Evolutionary conservation across 176 grass and related monocot species (phyloP), one percentile per base, ranked within the genome.

Genomic region (Carex myosuroides): DNA sequence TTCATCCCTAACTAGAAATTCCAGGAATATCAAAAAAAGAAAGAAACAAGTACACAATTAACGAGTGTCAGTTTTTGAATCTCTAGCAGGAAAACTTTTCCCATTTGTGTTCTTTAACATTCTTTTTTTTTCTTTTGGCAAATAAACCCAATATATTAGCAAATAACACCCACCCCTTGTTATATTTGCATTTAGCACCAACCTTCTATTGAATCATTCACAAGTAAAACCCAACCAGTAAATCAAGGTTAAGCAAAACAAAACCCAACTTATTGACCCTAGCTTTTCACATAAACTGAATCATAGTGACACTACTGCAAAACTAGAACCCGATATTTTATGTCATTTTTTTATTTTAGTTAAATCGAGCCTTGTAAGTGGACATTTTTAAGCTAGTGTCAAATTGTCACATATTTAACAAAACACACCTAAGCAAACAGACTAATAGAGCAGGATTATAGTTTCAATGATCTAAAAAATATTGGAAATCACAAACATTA

Each of bases 1-100:
- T 73, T 73, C n/a, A 50, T 6, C n/a, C 1, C 70, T 22, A 86
- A 79, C 54, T 64, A 63, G 59, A 67, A 87, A 82, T 71, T 84
- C 13, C 20, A 52, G 55, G 20, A 20, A 29, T 74, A 7, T 46
- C 1, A 59, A 58, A 44, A 8, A 79, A 61, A 39, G 41, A 39
- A 8, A 35, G 59, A 80, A 60, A 61, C 11, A 3, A 35, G 14
- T 13, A 67, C 39, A 61, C 39, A 52, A 54, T 44, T 26, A 83
- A 60, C 1, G 13, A 33, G 24, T 18, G 9, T 83, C 21, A 30
- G 30, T 10, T 64, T 64, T 67, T 83, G 5, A 64, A 81, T 42
- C 39, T 64, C n/a, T 64, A 22, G 30, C 32, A 60, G 13, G 20
- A 63, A 13, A 81, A 41, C 4, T 81, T 61, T 20, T 67, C 1